Conservation (phyloP, 2,329 filamentous ascomycete genomes). For the Botrytis elliptica region DNA sequence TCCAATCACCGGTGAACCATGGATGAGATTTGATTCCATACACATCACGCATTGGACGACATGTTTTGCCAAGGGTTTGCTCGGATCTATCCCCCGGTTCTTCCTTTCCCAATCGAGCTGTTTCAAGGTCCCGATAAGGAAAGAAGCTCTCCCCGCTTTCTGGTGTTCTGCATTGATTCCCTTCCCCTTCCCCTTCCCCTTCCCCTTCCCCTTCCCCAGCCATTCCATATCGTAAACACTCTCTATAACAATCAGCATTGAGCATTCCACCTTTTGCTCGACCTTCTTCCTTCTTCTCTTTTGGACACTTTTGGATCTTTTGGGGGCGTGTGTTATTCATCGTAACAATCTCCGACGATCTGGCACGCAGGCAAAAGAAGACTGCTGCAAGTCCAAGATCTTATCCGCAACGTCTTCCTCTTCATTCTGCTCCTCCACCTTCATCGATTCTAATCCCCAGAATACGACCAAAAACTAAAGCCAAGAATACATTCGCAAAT, state of each 20-base stretch:
- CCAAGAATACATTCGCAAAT: slow-evolving; percentile 23
- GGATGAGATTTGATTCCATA: neutral
- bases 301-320: neutral
- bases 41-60: neutral
- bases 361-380: slow-evolving; percentile 15
- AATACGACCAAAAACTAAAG: slow-evolving; percentile 12
- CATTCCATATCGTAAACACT: slow-evolving; percentile 9
- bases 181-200: neutral
- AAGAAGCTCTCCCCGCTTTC: slow-evolving; percentile 30
- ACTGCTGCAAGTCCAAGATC: neutral
- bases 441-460: neutral
- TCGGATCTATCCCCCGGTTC: neutral
- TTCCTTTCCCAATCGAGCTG: neutral
- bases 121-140: slow-evolving; percentile 24
- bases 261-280: neutral
- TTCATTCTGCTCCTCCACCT: neutral
- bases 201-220: slow-evolving; percentile 9
- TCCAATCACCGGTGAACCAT: neutral
- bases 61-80: slow-evolving; percentile 1
- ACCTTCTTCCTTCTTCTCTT: slow-evolving; percentile 1
- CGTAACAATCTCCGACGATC: neutral
- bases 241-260: slow-evolving; percentile 5
- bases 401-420: neutral
- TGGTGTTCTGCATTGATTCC: neutral
- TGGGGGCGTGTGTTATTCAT: neutral